Evolutionary conservation across 2,329 filamentous ascomycete genomes (phyloP), one percentile per base, ranked within the genome.

Genomic region (Leptodontidium sp.): DNA sequence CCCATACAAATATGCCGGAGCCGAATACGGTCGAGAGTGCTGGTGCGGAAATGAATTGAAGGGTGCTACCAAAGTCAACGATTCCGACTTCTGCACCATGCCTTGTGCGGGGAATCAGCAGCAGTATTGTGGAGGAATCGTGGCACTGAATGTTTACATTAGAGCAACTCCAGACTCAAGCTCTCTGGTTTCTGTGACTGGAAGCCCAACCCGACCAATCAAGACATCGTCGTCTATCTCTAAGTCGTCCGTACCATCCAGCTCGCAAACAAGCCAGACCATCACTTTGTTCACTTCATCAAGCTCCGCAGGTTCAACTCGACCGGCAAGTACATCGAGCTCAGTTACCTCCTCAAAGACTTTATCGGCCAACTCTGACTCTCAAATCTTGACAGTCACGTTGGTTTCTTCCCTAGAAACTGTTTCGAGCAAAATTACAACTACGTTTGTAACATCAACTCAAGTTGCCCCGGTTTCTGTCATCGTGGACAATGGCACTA

Each of bases 11-110:
- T 71, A 70, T 38, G 68, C 68, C 5, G 72, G 72, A 29, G 61
- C 64, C n/a, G 66, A 74, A 26, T 74, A 71, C 61, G 61, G 67
- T n/a, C 45, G 67, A 32, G 70, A 74, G 61, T 73, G 71, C 63
- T 78, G 70, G 68, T 70, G 68, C 52, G 65, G 65, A 35, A 66
- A 70, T 47, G 43, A 14, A 12, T 21, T 64, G 32, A 35, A 21
- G 24, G 35, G 21, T 1, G 49, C 47, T 14, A 38, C 47, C 11
- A 53, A 40, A 26, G n/a, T 29, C 29, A 26, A 6, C 21, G 47
- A 43, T 11, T 11, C 24, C 0, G 49, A n/a, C 8, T 26, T 40
- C 45, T 64, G 61, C 49, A 38, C 11, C 12, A 52, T 52, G 35
- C 35, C 61, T 11, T 64, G 61, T n/a, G 21, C 32, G 6, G 61